Conservation (phyloP, 1,139 yeast genomes). For the Taphrina wiesneri region DNA sequence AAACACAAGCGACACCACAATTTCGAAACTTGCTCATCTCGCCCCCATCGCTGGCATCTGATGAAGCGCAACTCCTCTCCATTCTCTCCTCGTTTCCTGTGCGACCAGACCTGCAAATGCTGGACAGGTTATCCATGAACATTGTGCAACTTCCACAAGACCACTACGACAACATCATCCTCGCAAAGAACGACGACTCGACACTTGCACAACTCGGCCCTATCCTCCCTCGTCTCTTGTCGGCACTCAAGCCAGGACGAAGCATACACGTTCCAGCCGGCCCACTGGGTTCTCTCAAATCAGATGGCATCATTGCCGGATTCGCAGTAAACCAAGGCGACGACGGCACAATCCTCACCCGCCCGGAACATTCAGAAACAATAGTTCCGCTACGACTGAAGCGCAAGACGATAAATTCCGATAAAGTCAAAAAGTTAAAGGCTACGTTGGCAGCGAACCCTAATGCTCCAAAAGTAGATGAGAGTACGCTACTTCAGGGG, state of each 20-base stretch:
- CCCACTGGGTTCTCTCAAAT: conserved; percentile 38
- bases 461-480: conserved; percentile 50
- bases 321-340: conserved; percentile 16
- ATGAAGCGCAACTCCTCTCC: conserved; percentile 53
- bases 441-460: conserved; percentile 5
- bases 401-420: conserved; percentile 8
- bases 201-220: not conserved
- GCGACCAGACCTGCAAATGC: conserved; percentile 58
- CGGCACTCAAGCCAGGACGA: conserved; percentile 42
- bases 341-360: conserved; percentile 29
- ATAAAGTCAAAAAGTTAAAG: conserved; percentile 44
- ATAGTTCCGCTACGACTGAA: conserved; percentile 27
- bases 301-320: conserved; percentile 29
- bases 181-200: conserved; percentile 52
- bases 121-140: conserved; percentile 66
- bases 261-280: conserved; percentile 53
- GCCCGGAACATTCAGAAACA: conserved; percentile 13
- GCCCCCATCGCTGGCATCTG: conserved; percentile 72
- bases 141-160: conserved; percentile 54
- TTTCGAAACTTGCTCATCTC: conserved; percentile 52
- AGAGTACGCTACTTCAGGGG: conserved; percentile 51
- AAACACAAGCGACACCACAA: conserved; percentile 15
- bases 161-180: conserved; percentile 56
- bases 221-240: not conserved
- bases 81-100: conserved; percentile 47